Percentiles rank a stretch among this genome's conserved stretches.
Conservation (phyloP, 441 rosid species). For the Eutrema salsugineum region DNA sequence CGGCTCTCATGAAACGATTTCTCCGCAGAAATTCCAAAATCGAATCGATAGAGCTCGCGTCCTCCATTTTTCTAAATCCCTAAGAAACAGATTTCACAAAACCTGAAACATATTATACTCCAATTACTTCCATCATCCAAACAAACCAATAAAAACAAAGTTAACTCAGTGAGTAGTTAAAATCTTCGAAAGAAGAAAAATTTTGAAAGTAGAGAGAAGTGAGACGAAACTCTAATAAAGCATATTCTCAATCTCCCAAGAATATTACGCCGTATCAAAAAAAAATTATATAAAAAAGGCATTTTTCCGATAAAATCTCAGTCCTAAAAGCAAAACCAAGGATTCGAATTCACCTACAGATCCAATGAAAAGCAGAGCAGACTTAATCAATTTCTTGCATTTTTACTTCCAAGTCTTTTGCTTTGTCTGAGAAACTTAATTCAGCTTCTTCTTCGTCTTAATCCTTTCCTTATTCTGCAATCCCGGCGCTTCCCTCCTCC, state of each 20-base stretch:
- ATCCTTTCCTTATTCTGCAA: constrained; percentile 4
- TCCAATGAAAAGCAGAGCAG: constrained; percentile 1
- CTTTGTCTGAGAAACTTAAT: not conserved
- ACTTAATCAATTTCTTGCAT: not conserved
- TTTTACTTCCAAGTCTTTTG: not conserved
- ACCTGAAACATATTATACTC: not conserved
- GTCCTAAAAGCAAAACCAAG: not conserved
- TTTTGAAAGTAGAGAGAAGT: not conserved
- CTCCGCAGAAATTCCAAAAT: constrained; percentile 73
- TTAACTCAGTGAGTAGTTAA: not conserved
- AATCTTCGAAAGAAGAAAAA: not conserved
- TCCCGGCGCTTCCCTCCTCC: constrained; percentile 20
- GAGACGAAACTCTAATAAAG: constrained; percentile 17
- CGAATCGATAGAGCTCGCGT: constrained; percentile 55
- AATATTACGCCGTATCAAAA: not conserved
- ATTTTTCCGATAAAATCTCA: not conserved
- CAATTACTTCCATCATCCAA: not conserved
- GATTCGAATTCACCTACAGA: constrained; percentile 22
- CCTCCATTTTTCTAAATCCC: constrained; percentile 45
- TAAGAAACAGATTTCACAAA: not conserved
- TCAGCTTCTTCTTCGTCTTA: not conserved
- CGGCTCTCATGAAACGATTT: constrained; percentile 80
- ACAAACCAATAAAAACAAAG: not conserved
- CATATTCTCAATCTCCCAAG: constrained; percentile 2
- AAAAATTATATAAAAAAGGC: not conserved